Evolutionary conservation across 1,284 basidiomycete genomes (phyloP).

Genomic region (Cryptococcus maquisensis): DNA sequence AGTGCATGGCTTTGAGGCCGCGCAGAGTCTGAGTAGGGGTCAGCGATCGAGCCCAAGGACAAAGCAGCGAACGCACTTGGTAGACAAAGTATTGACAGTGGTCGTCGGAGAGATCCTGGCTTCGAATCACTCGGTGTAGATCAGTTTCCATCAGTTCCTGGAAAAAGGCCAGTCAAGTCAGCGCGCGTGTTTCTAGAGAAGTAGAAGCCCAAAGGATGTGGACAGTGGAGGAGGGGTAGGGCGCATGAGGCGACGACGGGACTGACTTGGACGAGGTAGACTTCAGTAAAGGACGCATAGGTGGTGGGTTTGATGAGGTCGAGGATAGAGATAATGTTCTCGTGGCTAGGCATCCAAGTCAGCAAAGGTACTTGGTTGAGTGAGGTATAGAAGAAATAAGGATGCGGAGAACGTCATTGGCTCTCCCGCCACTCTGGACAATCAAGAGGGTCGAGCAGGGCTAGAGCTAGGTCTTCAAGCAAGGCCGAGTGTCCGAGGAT

Average conservation of each 20-base stretch:
- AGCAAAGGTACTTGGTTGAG: no score
- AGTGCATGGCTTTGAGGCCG: constrained; percentile 87
- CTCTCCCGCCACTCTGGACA: no score
- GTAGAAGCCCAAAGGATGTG: no score
- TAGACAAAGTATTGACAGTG: constrained; percentile 96
- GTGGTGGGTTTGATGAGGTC: constrained; percentile 88
- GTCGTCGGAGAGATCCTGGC: constrained; percentile 79
- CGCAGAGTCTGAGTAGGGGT: constrained; percentile 62
- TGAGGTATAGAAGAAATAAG: no score
- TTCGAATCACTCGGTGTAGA: constrained; percentile 67
- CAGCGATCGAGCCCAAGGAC: background rate
- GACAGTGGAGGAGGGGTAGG: background rate
- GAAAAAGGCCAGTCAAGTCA: background rate
- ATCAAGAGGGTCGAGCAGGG: no score
- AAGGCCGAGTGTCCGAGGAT: no score
- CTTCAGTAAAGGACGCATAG: constrained; percentile 86
- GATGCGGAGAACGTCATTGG: no score
- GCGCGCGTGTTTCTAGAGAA: background rate
- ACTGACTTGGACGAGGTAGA: constrained; percentile 61
- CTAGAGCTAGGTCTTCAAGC: no score
- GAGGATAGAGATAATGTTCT: constrained; percentile 86
- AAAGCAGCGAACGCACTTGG: constrained; percentile 57
- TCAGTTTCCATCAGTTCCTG: constrained; percentile 74
- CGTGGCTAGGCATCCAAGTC: constrained; percentile 24
- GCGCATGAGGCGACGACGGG: background rate